Conservation (phyloP, 2,329 filamentous ascomycete genomes). For the Sphaerulina vaccinii region DNA sequence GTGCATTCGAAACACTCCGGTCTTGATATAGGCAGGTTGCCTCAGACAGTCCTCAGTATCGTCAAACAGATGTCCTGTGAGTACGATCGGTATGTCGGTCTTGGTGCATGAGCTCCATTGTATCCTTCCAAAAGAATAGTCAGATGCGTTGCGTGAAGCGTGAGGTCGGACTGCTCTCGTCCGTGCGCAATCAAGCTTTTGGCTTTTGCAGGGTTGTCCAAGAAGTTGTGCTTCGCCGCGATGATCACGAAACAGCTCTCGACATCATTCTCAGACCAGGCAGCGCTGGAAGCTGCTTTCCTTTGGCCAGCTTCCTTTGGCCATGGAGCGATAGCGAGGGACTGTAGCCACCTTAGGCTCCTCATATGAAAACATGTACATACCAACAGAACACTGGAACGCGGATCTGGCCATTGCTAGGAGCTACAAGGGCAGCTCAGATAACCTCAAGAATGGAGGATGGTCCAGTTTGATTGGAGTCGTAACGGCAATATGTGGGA, state of each 20-base stretch:
- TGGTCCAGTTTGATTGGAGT: constrained; percentile 98
- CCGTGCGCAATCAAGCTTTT: background rate
- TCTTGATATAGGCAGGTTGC: no score
- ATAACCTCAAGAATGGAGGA: constrained; percentile 34
- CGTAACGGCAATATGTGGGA: constrained; percentile 85
- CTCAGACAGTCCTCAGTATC: no score
- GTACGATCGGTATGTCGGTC: no score
- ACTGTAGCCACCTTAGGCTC: background rate
- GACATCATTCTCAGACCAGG: background rate
- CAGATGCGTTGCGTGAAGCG: background rate
- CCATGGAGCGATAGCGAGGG: background rate
- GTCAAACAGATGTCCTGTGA: no score
- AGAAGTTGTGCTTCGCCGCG: background rate
- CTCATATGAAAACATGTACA: constrained; percentile 9
- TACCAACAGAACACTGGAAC: background rate
- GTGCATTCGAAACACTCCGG: no score
- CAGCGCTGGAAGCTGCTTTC: background rate
- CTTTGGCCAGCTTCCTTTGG: background rate
- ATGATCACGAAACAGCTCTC: background rate
- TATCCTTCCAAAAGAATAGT: no score
- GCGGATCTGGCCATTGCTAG: constrained; percentile 1
- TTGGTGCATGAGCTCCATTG: no score
- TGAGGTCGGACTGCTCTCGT: background rate
- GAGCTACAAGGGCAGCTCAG: constrained; percentile 9
- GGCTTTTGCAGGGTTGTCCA: background rate